phyloP scores from a whole-genome alignment of 2,329 filamentous ascomycete species.

The Pestalotiopsis sp. region DNA sequence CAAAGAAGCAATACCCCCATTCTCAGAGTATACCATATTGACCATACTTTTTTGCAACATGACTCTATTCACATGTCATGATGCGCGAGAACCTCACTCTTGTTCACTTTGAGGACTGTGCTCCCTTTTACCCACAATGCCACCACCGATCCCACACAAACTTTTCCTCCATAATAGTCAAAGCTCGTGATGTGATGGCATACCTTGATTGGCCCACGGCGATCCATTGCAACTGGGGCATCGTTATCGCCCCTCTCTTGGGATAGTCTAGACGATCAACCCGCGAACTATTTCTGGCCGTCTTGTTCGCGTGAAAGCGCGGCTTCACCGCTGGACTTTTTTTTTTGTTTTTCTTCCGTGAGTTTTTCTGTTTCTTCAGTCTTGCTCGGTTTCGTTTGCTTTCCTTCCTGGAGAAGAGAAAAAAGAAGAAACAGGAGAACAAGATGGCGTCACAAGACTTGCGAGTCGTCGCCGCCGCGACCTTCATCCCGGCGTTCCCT shows the following conservation, averaged over 20 bases:
- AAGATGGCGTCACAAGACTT: constrained; percentile 16
- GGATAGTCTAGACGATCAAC: neutral
- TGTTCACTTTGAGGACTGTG: neutral
- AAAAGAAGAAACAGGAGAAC: neutral
- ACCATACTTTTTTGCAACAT: neutral
- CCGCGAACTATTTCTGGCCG: neutral
- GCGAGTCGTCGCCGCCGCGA: constrained; percentile 37
- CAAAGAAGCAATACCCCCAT: neutral
- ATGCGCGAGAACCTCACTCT: neutral
- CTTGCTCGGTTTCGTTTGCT: neutral
- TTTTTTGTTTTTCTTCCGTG: neutral
- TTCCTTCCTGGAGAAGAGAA: neutral
- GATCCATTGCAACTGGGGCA: neutral
- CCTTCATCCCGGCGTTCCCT: constrained; percentile 42
- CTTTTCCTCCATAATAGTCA: neutral
- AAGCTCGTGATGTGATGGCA: neutral
- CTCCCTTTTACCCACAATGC: neutral
- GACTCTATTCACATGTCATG: neutral
- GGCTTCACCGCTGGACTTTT: neutral
- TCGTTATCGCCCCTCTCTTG: constrained; percentile 7
- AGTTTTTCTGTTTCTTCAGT: neutral
- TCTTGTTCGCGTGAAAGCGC: neutral
- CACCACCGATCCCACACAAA: neutral
- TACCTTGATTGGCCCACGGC: neutral
- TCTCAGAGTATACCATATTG: neutral